phyloP scores from a whole-genome alignment of 768 basidiomycete species.

The Phaeolepiota aurea region DNA sequence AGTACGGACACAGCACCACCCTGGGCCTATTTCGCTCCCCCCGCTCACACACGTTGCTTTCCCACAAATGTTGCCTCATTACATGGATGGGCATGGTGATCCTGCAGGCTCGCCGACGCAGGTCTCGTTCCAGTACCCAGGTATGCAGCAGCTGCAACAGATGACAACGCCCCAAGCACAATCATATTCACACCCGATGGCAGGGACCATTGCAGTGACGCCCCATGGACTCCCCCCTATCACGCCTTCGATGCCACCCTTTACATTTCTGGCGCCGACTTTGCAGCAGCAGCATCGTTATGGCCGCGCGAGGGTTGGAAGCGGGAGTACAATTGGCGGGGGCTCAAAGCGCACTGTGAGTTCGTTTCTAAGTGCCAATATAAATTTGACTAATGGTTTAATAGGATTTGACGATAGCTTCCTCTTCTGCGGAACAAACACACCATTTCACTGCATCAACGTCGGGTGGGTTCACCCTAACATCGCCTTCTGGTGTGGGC shows the following conservation, averaged over 20 bases:
- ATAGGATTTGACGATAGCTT: too few species aligned
- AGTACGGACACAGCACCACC: constrained; percentile 46
- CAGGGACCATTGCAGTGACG: constrained; percentile 30
- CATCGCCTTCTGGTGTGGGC: neutral
- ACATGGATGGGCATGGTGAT: constrained; percentile 18
- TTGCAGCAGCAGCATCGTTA: neutral
- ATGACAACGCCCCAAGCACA: neutral
- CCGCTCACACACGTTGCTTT: constrained; percentile 34
- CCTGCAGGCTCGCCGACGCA: constrained; percentile 16
- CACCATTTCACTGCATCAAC: constrained; percentile 4
- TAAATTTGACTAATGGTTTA: too few species aligned
- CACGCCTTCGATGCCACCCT: constrained; percentile 97
- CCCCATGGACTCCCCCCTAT: constrained; percentile 85
- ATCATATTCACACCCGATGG: constrained; percentile 26
- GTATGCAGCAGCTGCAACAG: constrained; percentile 12
- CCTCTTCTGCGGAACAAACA: neutral
- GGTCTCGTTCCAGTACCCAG: constrained; percentile 8
- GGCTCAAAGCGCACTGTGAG: too few species aligned
- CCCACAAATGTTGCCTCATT: constrained; percentile 21
- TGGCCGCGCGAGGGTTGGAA: too few species aligned
- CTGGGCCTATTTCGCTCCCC: constrained; percentile 63
- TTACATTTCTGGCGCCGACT: constrained; percentile 67
- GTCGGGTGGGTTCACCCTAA: constrained; percentile 2
- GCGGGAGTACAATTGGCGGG: too few species aligned
- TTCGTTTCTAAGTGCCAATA: too few species aligned